Conservation (phyloP, 257 asterid genomes). For the Solanum chaucha region DNA sequence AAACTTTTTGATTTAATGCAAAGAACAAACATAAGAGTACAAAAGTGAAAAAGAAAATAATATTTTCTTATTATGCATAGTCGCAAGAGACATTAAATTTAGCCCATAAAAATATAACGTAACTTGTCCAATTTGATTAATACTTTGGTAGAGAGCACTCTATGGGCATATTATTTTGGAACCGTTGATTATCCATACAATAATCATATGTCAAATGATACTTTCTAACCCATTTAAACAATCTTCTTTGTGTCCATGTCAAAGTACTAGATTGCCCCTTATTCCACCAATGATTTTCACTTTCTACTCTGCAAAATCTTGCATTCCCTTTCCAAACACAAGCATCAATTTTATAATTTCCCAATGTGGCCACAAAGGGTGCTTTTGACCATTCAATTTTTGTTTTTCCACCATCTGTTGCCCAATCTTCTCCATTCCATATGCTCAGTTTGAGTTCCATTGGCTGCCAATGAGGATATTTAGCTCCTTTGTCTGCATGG, state of each 20-base stretch:
- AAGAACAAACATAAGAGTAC: background rate
- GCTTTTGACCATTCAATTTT: slow-evolving; percentile 59
- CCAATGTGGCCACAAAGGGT: slow-evolving; percentile 56
- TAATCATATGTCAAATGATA: slow-evolving; percentile 55
- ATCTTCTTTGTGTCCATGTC: slow-evolving; percentile 50
- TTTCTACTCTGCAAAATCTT: slow-evolving; percentile 25
- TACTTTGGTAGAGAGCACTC: slow-evolving; percentile 70
- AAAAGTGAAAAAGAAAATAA: background rate
- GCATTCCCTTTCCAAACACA: slow-evolving; percentile 60
- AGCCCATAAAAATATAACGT: background rate
- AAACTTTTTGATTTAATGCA: background rate
- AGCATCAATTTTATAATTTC: slow-evolving; percentile 45
- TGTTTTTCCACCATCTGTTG: slow-evolving; percentile 58
- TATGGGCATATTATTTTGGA: slow-evolving; percentile 44
- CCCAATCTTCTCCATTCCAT: slow-evolving; percentile 82
- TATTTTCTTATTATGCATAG: background rate
- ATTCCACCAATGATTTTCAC: slow-evolving; percentile 72
- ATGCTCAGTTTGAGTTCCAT: slow-evolving; percentile 41
- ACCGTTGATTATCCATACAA: slow-evolving; percentile 57
- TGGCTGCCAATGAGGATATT: slow-evolving; percentile 52
- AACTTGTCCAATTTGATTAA: slow-evolving; percentile 4
- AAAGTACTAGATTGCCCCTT: slow-evolving; percentile 26
- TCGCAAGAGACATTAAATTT: background rate
- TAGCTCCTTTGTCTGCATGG: slow-evolving; percentile 62
- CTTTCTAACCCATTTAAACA: slow-evolving; percentile 60